phyloP scores from a whole-genome alignment of 2,329 filamentous ascomycete species.

The Aureobasidium sp. region DNA sequence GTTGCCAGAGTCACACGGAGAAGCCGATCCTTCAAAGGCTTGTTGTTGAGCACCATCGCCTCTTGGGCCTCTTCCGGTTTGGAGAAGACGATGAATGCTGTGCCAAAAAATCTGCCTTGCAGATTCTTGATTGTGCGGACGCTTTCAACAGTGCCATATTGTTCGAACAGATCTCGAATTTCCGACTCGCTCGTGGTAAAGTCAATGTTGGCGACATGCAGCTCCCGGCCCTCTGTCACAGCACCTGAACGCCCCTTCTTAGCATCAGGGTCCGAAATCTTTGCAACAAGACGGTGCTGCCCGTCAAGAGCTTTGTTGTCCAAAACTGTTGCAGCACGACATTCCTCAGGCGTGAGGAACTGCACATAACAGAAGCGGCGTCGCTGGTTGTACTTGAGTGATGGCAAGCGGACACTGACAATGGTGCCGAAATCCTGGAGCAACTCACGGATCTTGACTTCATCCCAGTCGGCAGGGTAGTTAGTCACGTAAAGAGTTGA shows the following conservation, averaged over 20 bases:
- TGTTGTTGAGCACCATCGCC: slow-evolving; percentile 29
- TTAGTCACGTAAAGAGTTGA: slow-evolving; percentile 87
- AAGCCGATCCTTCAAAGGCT: slow-evolving; percentile 29
- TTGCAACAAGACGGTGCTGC: slow-evolving; percentile 62
- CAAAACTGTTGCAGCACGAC: slow-evolving; percentile 61
- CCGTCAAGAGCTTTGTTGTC: slow-evolving; percentile 64
- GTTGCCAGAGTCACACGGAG: slow-evolving; percentile 28
- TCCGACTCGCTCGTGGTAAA: slow-evolving; percentile 72
- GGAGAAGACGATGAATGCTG: slow-evolving; percentile 71
- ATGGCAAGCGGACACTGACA: slow-evolving; percentile 80
- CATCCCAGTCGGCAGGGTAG: slow-evolving; percentile 71
- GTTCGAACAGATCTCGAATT: slow-evolving; percentile 61
- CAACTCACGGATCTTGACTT: slow-evolving; percentile 58
- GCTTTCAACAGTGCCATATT: slow-evolving; percentile 67
- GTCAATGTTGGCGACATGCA: slow-evolving; percentile 77
- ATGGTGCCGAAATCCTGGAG: slow-evolving; percentile 75
- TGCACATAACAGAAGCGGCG: slow-evolving; percentile 94
- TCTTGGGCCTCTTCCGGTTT: slow-evolving; percentile 39
- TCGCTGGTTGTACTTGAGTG: slow-evolving; percentile 78
- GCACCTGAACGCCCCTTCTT: slow-evolving; percentile 76
- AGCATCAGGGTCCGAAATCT: slow-evolving; percentile 73
- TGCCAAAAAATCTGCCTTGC: slow-evolving; percentile 65
- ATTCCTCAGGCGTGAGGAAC: slow-evolving; percentile 64
- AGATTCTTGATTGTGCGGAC: slow-evolving; percentile 64
- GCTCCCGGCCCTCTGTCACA: slow-evolving; percentile 77